These are phyloP conservation scores for Hanseniaspora thailandica DNA, from an alignment of 805 yeast species.

Conservation along the genomic window DNA sequence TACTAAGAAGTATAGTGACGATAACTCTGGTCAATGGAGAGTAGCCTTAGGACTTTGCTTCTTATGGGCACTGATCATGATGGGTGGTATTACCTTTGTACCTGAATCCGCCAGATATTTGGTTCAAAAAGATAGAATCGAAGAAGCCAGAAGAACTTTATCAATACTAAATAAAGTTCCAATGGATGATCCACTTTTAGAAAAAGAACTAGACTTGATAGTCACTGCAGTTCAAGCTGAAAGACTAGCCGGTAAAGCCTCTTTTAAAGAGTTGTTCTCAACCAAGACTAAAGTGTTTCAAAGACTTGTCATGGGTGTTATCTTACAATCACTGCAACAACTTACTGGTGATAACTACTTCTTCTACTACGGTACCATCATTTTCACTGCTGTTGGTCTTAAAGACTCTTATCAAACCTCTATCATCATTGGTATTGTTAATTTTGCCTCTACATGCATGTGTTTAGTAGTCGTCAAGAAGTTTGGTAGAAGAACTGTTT, in stretches of 20 bases:
- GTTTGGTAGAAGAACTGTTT: conserved; percentile 42
- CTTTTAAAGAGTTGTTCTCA: conserved; percentile 53
- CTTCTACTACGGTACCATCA: conserved; percentile 55
- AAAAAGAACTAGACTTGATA: conserved; percentile 46
- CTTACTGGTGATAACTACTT: conserved; percentile 55
- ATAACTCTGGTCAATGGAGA: conserved; percentile 67
- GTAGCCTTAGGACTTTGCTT: conserved; percentile 51
- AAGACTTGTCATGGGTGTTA: conserved; percentile 40
- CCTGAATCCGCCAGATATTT: conserved; percentile 67
- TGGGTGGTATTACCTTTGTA: conserved; percentile 36
- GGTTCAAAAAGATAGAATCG: conserved; percentile 42
- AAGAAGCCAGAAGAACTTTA: conserved; percentile 50
- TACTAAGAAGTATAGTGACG: conserved; percentile 37
- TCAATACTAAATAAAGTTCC: conserved; percentile 47
- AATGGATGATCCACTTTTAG: conserved; percentile 43
- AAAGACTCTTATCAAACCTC: conserved; percentile 47
- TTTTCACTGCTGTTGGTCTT: conserved; percentile 51
- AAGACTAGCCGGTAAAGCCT: conserved; percentile 47
- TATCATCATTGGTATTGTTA: conserved; percentile 47
- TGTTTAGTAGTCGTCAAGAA: conserved; percentile 42
- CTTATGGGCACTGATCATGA: conserved; percentile 34
- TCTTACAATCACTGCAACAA: conserved; percentile 53
- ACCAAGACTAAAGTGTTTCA: conserved; percentile 51
- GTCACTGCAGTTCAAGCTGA: conserved; percentile 52
- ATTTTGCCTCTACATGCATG: conserved; percentile 45